Base-by-base conservation (phyloP, 2,329 filamentous ascomycete genomes). In the Pseudopithomyces maydicus region DNA sequence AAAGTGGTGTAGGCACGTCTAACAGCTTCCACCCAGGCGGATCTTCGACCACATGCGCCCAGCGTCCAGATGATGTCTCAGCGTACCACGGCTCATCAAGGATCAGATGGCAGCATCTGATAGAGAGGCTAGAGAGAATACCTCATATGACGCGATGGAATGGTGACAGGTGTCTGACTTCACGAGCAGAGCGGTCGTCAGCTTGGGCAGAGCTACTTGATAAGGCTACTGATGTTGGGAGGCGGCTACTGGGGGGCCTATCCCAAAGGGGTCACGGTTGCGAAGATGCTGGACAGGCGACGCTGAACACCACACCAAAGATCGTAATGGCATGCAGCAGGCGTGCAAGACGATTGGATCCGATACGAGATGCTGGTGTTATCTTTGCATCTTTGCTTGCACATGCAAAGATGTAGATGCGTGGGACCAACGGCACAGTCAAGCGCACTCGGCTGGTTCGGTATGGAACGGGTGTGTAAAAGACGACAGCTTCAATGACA, bases 181-280 rank as follows among this genome's bases (percentile, higher is more conserved):
- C n/a, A 39, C 43, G 22, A 39, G 22, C 47, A 36, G 19, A 23
- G 6, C 3, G 11, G 22, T 11, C 36, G 15, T 36, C 14, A 15
- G 26, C 45, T 48, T 48, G 11, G 56, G 54, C 45, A 52, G 23
- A 43, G 43, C 44, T 26, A 22, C 43, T 29, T 39, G 57, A 60
- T 50, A 55, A 58, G 56, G 54, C 56, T 23, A n/a, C 20, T 59
- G 67, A 60, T 68, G 63, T 68, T 69, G 66, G 64, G 64, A 39
- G 59, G 52, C 36, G 32, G 23, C 35, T 22, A 22, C 39, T 29
- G 26, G 20, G 35, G 38, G 42, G 39, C 44, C 59, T 59, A 53
- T 17, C 26, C 52, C 29, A 36, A 56, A 47, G 26, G 45, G 52
- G 59, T 54, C 41, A 52, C 44, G 41, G 36, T 60, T 62, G 59